Conservation (phyloP, 331 rosid species). For the Pyrus hybrid region DNA sequence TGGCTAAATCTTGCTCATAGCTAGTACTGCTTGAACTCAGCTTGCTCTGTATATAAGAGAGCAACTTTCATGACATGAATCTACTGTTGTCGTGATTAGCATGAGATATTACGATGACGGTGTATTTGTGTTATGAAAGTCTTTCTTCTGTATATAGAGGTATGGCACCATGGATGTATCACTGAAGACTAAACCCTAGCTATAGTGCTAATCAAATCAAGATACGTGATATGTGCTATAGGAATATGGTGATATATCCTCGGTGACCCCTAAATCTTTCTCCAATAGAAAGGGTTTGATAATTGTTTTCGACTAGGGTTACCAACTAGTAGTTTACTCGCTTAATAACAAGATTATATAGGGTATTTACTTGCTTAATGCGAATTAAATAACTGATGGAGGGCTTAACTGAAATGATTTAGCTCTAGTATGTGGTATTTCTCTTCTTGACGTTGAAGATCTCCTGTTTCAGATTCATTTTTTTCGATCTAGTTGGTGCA, state of each 20-base stretch:
- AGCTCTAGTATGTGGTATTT: background rate
- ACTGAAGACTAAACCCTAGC: background rate
- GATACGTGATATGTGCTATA: too few relatives aligned
- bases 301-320: background rate
- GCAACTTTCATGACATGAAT: too few relatives aligned
- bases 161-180: background rate
- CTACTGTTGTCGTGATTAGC: too few relatives aligned
- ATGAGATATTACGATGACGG: background rate
- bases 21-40: too few relatives aligned
- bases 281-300: background rate
- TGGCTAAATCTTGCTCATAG: too few relatives aligned
- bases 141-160: background rate
- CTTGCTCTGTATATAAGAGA: too few relatives aligned
- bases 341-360: background rate
- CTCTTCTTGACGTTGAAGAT: too few relatives aligned
- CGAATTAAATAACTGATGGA: background rate
- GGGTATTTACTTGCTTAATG: background rate
- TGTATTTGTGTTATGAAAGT: background rate
- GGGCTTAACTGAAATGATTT: background rate
- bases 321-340: background rate
- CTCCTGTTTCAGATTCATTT: background rate
- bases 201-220: background rate
- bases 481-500: background rate
- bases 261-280: background rate
- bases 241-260: too few relatives aligned